Percentiles rank a stretch among this genome's conserved stretches.
Evolutionary conservation across 2,329 filamentous ascomycete genomes (phyloP).

Genomic region (Lecanosticta acicola): DNA sequence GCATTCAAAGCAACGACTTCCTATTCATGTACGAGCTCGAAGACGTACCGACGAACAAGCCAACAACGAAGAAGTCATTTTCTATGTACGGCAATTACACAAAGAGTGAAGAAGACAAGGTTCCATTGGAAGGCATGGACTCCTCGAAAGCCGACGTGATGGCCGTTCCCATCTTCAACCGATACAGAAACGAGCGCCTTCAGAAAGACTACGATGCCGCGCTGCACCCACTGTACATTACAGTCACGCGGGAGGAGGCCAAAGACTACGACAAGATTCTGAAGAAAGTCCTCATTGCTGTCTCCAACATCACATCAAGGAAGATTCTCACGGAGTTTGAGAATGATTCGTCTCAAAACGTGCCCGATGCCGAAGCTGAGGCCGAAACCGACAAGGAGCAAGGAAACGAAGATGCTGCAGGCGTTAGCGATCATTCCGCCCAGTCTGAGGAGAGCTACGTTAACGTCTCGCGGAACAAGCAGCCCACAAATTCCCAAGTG

Average conservation of each 20-base stretch:
- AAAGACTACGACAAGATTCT: slow-evolving; percentile 64
- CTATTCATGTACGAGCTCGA: slow-evolving; percentile 75
- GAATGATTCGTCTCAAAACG: slow-evolving; percentile 4
- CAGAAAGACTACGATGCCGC: slow-evolving; percentile 1
- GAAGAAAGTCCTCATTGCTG: slow-evolving; percentile 70
- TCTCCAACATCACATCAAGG: slow-evolving; percentile 70
- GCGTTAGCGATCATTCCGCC: slow-evolving; percentile 70
- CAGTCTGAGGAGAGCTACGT: slow-evolving; percentile 88
- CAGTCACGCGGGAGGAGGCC: slow-evolving; percentile 68
- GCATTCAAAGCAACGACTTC: slow-evolving; percentile 58
- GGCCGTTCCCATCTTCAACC: slow-evolving; percentile 66
- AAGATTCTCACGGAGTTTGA: slow-evolving; percentile 53
- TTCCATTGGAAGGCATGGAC: slow-evolving; percentile 46
- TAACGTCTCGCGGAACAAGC: slow-evolving; percentile 77
- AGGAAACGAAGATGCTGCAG: slow-evolving; percentile 41
- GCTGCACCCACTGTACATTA: slow-evolving; percentile 56
- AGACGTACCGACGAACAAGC: slow-evolving; percentile 69
- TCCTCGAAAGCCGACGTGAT: slow-evolving; percentile 60
- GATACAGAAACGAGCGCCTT: slow-evolving; percentile 46
- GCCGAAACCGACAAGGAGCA: slow-evolving; percentile 39
- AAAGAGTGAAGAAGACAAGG: slow-evolving; percentile 39
- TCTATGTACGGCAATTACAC: slow-evolving; percentile 46
- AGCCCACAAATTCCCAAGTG: background rate
- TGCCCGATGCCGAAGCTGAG: slow-evolving; percentile 9
- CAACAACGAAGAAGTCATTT: slow-evolving; percentile 43